phyloP scores from a whole-genome alignment of 225 moss, liverwort and hornwort species.

The Ulota crispa region DNA sequence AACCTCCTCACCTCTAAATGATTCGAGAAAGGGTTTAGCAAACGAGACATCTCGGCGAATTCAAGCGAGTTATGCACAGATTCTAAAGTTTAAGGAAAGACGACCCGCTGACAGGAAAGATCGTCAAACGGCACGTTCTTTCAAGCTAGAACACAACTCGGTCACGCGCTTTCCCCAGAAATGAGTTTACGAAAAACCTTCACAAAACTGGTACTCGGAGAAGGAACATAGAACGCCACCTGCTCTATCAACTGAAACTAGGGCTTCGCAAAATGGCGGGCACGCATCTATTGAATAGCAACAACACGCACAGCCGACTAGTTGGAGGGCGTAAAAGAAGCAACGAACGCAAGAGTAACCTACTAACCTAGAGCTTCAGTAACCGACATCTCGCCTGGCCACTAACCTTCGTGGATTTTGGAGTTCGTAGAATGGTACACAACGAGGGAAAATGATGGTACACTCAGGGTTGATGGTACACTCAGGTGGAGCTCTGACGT shows the following conservation, averaged over 20 bases:
- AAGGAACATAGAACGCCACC: constrained; percentile 19
- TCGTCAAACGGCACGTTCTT: too few relatives aligned
- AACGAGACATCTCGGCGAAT: not conserved
- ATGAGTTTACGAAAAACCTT: not conserved
- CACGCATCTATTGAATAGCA: not conserved
- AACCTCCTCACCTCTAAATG: not conserved
- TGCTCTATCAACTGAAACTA: constrained; percentile 13
- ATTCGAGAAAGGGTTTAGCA: constrained; percentile 7
- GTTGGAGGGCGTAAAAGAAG: constrained; percentile 7
- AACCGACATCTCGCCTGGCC: not conserved
- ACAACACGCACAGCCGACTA: not conserved
- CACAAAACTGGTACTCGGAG: constrained; percentile 3
- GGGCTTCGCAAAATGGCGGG: constrained; percentile 8
- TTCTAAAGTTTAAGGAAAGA: constrained; percentile 2
- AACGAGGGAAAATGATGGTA: not conserved
- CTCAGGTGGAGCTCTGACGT: constrained; percentile 3
- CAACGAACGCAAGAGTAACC: constrained; percentile 14
- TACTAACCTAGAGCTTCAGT: constrained; percentile 19
- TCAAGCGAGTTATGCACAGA: not conserved
- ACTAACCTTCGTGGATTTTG: not conserved
- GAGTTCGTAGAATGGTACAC: constrained; percentile 1
- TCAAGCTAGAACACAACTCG: constrained; percentile 14
- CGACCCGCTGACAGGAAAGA: not conserved
- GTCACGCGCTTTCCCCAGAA: not conserved
- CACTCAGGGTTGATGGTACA: not conserved